phyloP scores from a whole-genome alignment of 1,284 basidiomycete species.

The Athelia sp. region DNA sequence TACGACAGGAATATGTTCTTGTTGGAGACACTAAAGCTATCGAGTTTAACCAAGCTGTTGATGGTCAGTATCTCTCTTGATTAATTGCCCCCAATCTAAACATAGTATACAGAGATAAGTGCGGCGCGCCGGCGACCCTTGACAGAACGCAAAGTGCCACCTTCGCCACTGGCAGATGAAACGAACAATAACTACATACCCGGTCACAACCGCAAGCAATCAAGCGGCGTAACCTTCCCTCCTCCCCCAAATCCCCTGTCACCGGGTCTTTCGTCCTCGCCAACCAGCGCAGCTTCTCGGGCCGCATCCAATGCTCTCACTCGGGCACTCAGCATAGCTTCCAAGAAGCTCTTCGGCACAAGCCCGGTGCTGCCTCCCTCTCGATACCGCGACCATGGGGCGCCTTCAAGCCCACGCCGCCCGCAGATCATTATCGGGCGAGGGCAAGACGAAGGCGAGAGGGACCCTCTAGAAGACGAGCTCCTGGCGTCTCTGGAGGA shows the following conservation, averaged over 20 bases:
- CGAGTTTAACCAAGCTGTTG: conserved; percentile 73
- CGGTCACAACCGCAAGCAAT: conserved; percentile 21
- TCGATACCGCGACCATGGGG: conserved; percentile 30
- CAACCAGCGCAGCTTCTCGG: conserved; percentile 53
- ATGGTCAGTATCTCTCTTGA: conserved; percentile 44
- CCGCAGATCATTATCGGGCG: conserved; percentile 37
- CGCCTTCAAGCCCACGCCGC: conserved; percentile 48
- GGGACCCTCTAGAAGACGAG: conserved; percentile 81
- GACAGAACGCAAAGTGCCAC: conserved; percentile 43
- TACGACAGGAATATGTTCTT: conserved; percentile 74
- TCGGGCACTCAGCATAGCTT: conserved; percentile 82
- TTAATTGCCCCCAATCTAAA: conserved; percentile 5
- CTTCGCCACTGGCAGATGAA: conserved; percentile 42
- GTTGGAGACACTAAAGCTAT: conserved; percentile 71
- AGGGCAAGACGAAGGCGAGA: conserved; percentile 32
- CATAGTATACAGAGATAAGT: conserved; percentile 49
- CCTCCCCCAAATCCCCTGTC: conserved; percentile 45
- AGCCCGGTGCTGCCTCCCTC: conserved; percentile 34
- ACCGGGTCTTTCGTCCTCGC: conserved; percentile 57
- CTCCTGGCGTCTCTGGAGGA: conserved; percentile 79
- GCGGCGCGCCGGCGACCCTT: conserved; percentile 53
- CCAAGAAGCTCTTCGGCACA: conserved; percentile 85
- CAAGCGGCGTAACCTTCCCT: conserved; percentile 53
- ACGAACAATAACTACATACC: conserved; percentile 23
- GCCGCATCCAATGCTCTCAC: conserved; percentile 72